phyloP scores from a whole-genome alignment of 148 eudicot genomes.

The Nepenthes gracilis region DNA sequence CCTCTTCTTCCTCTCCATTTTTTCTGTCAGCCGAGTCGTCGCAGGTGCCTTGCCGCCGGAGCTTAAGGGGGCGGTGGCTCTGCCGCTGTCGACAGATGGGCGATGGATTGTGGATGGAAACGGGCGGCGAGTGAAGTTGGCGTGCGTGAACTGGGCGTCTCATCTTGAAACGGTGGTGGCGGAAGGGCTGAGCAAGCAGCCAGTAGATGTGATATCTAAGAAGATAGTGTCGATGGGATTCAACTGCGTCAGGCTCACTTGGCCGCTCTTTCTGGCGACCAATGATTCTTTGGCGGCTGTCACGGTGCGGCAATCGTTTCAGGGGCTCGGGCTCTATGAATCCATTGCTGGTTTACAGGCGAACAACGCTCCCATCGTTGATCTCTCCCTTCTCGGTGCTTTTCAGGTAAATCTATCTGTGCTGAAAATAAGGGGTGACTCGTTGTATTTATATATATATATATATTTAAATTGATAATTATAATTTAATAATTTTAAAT shows the following conservation, averaged over 20 bases:
- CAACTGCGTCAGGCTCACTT: constrained; percentile 86
- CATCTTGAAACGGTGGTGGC: constrained; percentile 66
- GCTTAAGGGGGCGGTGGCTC: neutral
- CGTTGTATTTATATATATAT: neutral
- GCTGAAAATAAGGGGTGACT: too few species aligned
- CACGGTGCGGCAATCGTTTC: constrained; percentile 51
- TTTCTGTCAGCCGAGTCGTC: neutral
- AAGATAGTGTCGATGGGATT: constrained; percentile 51
- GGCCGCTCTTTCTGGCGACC: constrained; percentile 66
- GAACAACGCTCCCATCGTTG: constrained; percentile 60
- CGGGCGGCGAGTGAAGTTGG: constrained; percentile 63
- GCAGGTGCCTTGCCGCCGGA: neutral
- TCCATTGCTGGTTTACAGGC: constrained; percentile 43
- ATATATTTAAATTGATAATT: neutral
- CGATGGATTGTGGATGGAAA: constrained; percentile 82
- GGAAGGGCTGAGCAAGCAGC: constrained; percentile 71
- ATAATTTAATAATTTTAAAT: neutral
- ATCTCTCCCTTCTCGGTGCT: constrained; percentile 51
- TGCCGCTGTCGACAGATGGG: constrained; percentile 54
- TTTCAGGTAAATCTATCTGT: constrained; percentile 38
- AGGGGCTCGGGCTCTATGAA: constrained; percentile 28
- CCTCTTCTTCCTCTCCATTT: neutral
- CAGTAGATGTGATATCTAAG: constrained; percentile 40
- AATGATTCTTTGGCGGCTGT: constrained; percentile 37
- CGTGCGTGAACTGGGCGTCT: constrained; percentile 82